These are phyloP conservation scores for Fusarium bactridioides DNA, from an alignment of 2,329 filamentous ascomycete genomes.

Conservation along the genomic window DNA sequence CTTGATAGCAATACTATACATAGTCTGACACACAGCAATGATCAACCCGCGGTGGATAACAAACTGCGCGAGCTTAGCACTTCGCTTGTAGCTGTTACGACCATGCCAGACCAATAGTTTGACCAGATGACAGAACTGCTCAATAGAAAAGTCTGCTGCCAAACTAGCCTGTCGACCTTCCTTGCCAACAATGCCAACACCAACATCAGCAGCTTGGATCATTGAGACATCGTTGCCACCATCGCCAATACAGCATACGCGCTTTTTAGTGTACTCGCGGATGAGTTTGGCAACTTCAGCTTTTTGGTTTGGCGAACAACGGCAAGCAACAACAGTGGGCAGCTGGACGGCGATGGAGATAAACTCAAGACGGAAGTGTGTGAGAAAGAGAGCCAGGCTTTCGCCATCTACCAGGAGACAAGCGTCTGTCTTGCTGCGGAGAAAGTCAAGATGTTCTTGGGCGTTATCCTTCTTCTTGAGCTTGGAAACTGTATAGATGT, in stretches of 20 bases:
- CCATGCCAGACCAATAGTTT: constrained; percentile 99
- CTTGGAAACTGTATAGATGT: constrained; percentile 92
- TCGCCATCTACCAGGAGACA: constrained; percentile 96
- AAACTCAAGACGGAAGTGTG: constrained; percentile 83
- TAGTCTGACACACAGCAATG: constrained; percentile 94
- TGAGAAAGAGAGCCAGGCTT: constrained; percentile 83
- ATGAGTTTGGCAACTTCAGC: constrained; percentile 93
- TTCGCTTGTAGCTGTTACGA: constrained; percentile 95
- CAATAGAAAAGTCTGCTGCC: constrained; percentile 95
- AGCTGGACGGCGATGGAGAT: constrained; percentile 87
- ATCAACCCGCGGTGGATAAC: constrained; percentile 97
- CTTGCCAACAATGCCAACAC: constrained; percentile 97
- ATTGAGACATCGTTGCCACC: constrained; percentile 98
- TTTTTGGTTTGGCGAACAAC: constrained; percentile 96
- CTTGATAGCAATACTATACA: constrained; percentile 91
- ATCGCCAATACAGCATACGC: constrained; percentile 96
- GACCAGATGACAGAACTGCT: constrained; percentile 92
- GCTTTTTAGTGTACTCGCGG: constrained; percentile 89
- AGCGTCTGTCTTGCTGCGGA: constrained; percentile 84
- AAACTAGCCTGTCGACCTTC: constrained; percentile 94
- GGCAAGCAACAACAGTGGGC: constrained; percentile 93
- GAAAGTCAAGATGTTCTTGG: constrained; percentile 86
- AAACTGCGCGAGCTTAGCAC: constrained; percentile 94
- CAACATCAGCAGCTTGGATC: constrained; percentile 98
- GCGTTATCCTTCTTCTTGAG: constrained; percentile 84